Evolutionary conservation across 148 eudicot genomes (phyloP).

Genomic region (Rhododendron ferrugineum): DNA sequence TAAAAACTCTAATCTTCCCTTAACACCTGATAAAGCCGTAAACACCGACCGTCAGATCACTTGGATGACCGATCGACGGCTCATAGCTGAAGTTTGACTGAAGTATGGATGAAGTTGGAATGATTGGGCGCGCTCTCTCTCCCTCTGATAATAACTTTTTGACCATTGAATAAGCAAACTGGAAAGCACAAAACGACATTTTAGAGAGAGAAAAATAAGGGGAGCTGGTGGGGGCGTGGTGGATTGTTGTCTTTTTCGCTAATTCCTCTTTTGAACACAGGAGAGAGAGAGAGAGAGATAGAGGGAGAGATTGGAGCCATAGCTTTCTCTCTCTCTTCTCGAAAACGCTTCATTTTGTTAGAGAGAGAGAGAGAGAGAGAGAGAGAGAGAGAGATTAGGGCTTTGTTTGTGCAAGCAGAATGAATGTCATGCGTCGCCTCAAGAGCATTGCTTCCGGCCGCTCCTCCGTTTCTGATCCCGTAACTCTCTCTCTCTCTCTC

Average conservation of each 20-base stretch:
- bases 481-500: constrained; percentile 24
- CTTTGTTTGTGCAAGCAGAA: constrained; percentile 14
- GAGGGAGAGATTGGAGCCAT: constrained; percentile 23
- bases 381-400: constrained; percentile 12
- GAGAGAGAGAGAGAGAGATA: neutral
- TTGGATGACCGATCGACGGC: constrained; percentile 5
- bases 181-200: neutral
- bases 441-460: constrained; percentile 90
- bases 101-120: constrained; percentile 10
- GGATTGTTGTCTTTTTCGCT: neutral
- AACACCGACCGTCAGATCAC: constrained; percentile 17
- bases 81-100: constrained; percentile 11
- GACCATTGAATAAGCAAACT: neutral
- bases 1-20: no score
- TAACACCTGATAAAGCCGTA: neutral
- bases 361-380: neutral
- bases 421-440: constrained; percentile 87
- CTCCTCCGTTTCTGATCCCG: constrained; percentile 74
- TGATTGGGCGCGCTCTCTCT: neutral
- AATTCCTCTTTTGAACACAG: constrained; percentile 2
- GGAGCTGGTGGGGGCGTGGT: neutral
- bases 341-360: neutral
- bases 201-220: constrained; percentile 15
- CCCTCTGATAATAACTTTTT: neutral
- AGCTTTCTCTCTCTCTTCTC: constrained; percentile 22